These are phyloP conservation scores for Helotiales sp. DNA, from an alignment of 2,329 filamentous ascomycete species.

Conservation along the genomic window DNA sequence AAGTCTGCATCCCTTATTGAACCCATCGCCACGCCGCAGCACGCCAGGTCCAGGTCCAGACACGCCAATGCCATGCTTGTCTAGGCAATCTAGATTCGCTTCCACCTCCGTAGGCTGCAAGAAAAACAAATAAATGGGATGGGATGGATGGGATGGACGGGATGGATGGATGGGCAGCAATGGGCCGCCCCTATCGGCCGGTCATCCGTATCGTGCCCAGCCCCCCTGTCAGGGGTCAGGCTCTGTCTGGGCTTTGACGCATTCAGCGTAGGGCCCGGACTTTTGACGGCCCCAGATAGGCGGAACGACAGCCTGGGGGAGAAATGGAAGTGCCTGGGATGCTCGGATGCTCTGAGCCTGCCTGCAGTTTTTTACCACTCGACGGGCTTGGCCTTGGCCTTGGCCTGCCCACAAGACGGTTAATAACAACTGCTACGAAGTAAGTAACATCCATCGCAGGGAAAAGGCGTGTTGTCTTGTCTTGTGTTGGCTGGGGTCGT, in stretches of 20 bases:
- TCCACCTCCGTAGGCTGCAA: background rate
- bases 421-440: conserved; percentile 10
- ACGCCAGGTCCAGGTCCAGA: background rate
- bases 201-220: background rate
- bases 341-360: conserved; percentile 1
- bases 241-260: conserved; percentile 22
- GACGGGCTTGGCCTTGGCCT: conserved; percentile 16
- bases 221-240: conserved; percentile 13
- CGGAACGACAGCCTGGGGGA: background rate
- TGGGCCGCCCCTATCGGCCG: background rate
- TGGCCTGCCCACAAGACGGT: conserved; percentile 13
- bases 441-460: too few relatives aligned
- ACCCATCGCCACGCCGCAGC: background rate
- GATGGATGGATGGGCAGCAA: too few relatives aligned
- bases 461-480: background rate
- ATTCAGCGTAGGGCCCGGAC: conserved; percentile 22
- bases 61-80: background rate
- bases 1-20: too few relatives aligned
- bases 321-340: background rate
- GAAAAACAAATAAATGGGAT: background rate
- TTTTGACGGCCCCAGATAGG: conserved; percentile 18
- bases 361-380: conserved; percentile 3
- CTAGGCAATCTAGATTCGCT: background rate
- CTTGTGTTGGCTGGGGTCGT: conserved; percentile 8
- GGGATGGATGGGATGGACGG: too few relatives aligned